Base-by-base conservation (phyloP, 2,329 filamentous ascomycete genomes). In the Orbilia oligospora region DNA sequence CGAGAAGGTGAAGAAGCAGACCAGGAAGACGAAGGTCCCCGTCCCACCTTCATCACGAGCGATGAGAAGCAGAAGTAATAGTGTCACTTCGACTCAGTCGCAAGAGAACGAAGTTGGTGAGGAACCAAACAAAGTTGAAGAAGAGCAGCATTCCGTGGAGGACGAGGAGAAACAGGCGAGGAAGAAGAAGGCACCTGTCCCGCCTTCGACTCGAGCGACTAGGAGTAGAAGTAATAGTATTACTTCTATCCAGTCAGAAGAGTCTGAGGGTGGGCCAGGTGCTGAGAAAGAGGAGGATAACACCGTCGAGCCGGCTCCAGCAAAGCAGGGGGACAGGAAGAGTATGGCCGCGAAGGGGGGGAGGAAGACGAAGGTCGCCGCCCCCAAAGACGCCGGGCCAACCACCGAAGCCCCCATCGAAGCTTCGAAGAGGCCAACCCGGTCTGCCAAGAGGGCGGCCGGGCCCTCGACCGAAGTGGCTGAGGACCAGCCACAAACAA, bases 181-280 rank as follows among this genome's bases (percentile, higher is more conserved):
- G 53, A 58, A 58, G 53, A 58, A 22, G 53, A 58, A 58, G 33
- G 30, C 33, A 22, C 30, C 53, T 14, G 53, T 58, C 9, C n/a
- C 30, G 36, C 53, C 53, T 38, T 58, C 53, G 8, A 22, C 30
- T 4, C 53, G 53, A 38, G 30, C n/a, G n/a, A 22, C 53, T 12
- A 22, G 56, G 14, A 27, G 33, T 20, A 61, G 56, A 44, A 61
- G 36, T 20, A 61, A 44, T 41, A 58, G 53, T 38, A n/a, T 58
- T 38, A 22, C 30, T 58, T 58, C 53, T 58, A 6, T 38, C 20
- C 30, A 38, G n/a, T 58, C 30, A n/a, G n/a, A 38, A 1, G 53
- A 58, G 10, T n/a, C n/a, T n/a, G n/a, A 38, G 14, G 33, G 1
- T 38, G 53, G n/a, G 36, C 30, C 30, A 22, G 30, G 8, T 3